Percentiles rank a stretch among this genome's conserved stretches.
Conservation (phyloP, 1,284 basidiomycete species). For the Rhodotorula sp. region DNA sequence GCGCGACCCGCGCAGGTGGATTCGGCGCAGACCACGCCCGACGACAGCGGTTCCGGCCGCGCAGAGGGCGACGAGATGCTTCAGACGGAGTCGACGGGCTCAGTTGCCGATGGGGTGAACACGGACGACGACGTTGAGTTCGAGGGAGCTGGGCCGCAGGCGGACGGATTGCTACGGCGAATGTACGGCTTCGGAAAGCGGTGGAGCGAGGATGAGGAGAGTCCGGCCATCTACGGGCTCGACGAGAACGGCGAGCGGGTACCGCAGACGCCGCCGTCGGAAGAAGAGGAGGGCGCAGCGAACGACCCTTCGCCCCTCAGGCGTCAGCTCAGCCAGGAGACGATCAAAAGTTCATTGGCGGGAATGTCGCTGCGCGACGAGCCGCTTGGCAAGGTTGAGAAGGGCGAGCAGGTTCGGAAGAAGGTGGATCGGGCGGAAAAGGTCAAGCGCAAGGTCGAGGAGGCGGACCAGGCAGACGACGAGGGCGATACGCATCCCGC, state of each 20-base stretch:
- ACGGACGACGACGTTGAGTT: conserved; percentile 26
- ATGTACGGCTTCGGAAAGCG: conserved; percentile 33
- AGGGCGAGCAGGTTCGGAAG: neutral
- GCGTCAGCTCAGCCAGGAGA: conserved; percentile 6
- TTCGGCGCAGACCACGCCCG: neutral
- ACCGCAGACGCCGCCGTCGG: neutral
- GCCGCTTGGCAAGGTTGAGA: neutral
- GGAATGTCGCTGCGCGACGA: neutral
- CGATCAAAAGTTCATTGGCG: neutral
- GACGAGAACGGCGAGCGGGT: conserved; percentile 1
- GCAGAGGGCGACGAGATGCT: neutral
- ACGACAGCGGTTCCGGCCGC: neutral
- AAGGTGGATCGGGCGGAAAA: conserved; percentile 5
- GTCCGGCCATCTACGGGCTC: neutral
- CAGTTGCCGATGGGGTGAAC: neutral
- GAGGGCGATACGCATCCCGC: conserved; percentile 11
- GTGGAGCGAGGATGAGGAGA: conserved; percentile 22
- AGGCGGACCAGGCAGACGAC: conserved; percentile 30
- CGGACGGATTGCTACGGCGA: conserved; percentile 26
- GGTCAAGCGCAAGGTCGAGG: neutral
- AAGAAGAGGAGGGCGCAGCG: neutral
- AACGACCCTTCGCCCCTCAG: neutral
- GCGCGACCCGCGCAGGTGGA: too few species aligned
- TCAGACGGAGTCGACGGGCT: conserved; percentile 7
- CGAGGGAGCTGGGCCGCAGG: conserved; percentile 34